Base-by-base conservation (phyloP, 768 basidiomycete species). In the Phlebiopsis flavidoalba region DNA sequence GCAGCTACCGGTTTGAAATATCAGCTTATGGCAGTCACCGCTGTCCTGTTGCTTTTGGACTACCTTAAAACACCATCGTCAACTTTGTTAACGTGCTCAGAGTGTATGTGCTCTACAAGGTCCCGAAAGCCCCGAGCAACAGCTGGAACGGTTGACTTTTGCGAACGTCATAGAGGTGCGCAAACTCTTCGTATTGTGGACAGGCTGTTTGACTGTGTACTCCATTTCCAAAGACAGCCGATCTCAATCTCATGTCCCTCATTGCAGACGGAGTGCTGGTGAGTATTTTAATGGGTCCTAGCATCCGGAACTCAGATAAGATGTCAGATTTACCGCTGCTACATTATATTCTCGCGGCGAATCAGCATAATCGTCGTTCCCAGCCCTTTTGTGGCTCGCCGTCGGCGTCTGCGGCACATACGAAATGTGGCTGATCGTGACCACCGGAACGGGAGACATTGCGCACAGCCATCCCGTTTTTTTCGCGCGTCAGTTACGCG, bases 121-220 rank as follows among this genome's bases (percentile, higher is more conserved):
- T n/a, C 60, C 65, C 15, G 64, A 72, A 4, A 69, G 73, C 48
- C 67, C 79, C 0, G 56, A 53, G 8, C 71, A 66, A 10, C 71
- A 71, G 46, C 76, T 80, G 52, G 66, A 69, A 19, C 53, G 74
- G 51, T 76, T 74, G 0, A 74, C 74, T 47, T 76, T 75, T 77
- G 67, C 78, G 21, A 75, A 75, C 58, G 76, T 79, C 10, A 73
- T 80, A 70, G 75, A 75, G 64, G 75, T 57, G 10, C n/a, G 10
- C 36, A 31, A 31, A 6, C 2, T 31, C 2, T 31, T 31, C 10
- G 11, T n/a, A n/a, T n/a, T n/a, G n/a, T n/a, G n/a, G n/a, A n/a
- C n/a, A n/a, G n/a, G n/a, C n/a, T n/a, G n/a, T n/a, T n/a, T n/a
- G n/a, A n/a, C n/a, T n/a, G n/a, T n/a, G n/a, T n/a, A n/a, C n/a